These are phyloP conservation scores for Hyphodiscus sp. DNA, from an alignment of 2,329 filamentous ascomycete genomes.

Conservation along the genomic window DNA sequence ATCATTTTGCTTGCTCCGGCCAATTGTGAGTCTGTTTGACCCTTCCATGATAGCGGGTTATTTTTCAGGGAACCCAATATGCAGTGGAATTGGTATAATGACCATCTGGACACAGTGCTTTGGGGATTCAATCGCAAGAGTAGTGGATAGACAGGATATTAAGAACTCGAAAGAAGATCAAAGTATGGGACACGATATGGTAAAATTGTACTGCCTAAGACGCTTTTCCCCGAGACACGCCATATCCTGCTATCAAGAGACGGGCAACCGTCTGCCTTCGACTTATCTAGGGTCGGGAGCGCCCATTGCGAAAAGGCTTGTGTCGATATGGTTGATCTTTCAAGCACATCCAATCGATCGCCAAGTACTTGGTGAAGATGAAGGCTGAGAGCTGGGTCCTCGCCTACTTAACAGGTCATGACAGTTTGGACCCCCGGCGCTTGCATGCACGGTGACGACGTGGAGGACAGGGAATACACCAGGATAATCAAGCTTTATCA, in stretches of 20 bases:
- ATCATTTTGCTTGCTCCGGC: not conserved
- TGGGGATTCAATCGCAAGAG: not conserved
- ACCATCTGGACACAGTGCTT: not conserved
- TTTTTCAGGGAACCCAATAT: not conserved
- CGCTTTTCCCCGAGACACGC: not conserved
- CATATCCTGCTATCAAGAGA: not conserved
- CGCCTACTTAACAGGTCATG: not conserved
- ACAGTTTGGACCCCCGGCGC: slow-evolving; percentile 1
- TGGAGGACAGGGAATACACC: not conserved
- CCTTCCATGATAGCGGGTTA: not conserved
- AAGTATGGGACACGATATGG: not conserved
- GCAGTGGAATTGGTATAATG: not conserved
- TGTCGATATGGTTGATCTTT: not conserved
- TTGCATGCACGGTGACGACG: slow-evolving; percentile 3
- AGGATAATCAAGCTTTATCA: too few relatives aligned
- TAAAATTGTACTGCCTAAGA: not conserved
- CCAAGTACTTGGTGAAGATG: not conserved
- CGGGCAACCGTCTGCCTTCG: too few relatives aligned
- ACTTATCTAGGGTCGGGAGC: too few relatives aligned
- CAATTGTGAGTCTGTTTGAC: not conserved
- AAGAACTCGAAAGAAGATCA: not conserved
- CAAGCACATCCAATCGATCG: not conserved
- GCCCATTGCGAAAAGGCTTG: not conserved
- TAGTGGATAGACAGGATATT: not conserved
- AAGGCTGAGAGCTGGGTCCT: not conserved